Conservation (phyloP, 129 eudicot genomes). For the Sambucus nigra region DNA sequence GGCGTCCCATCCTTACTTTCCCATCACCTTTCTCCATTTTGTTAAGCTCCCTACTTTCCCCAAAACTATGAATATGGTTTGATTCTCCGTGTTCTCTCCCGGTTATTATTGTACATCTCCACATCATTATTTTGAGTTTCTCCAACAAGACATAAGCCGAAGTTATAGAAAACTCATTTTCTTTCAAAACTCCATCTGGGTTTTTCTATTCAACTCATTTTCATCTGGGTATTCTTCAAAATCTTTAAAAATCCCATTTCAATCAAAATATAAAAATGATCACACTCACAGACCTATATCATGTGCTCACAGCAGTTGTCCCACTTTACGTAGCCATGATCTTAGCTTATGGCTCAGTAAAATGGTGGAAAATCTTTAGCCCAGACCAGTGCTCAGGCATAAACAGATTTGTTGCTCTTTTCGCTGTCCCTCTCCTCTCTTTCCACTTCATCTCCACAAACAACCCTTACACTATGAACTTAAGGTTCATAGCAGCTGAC, state of each 20-base stretch:
- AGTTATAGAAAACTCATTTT: background rate
- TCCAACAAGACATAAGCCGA: background rate
- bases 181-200: conserved; percentile 18
- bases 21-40: background rate
- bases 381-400: conserved; percentile 95
- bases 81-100: background rate
- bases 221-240: conserved; percentile 12
- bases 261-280: conserved; percentile 35
- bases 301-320: conserved; percentile 82
- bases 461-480: conserved; percentile 88
- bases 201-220: conserved; percentile 1
- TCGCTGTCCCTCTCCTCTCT: conserved; percentile 85
- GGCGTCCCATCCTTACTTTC: conserved; percentile 13
- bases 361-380: conserved; percentile 92
- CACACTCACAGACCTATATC: conserved; percentile 61
- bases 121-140: background rate
- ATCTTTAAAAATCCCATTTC: background rate
- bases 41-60: background rate
- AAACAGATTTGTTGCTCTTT: conserved; percentile 82
- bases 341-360: conserved; percentile 83
- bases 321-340: conserved; percentile 96
- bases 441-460: conserved; percentile 90
- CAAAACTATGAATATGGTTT: conserved; percentile 2
- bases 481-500: conserved; percentile 81
- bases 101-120: background rate